phyloP scores from a whole-genome alignment of 2,329 filamentous ascomycete species.

The Clarireedia paspali region DNA sequence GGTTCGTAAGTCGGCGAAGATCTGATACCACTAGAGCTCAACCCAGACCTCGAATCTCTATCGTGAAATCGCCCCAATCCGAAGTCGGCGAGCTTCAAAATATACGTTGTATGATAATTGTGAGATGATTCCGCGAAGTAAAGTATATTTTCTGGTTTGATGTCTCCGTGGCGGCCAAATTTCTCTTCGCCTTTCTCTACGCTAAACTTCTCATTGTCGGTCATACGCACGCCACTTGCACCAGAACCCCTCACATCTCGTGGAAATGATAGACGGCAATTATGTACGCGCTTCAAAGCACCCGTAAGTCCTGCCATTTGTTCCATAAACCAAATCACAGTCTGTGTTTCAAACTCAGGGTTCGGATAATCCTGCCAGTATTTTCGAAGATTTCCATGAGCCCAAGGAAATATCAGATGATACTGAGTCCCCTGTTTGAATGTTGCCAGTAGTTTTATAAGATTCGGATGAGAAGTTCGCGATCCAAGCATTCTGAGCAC shows the following conservation, averaged over 20 bases:
- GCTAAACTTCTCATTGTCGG: constrained; percentile 2
- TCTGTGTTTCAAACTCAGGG: constrained; percentile 12
- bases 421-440: constrained; percentile 17
- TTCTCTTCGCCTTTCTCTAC: constrained; percentile 12
- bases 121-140: constrained; percentile 12
- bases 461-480: constrained; percentile 16
- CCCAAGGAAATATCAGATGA: constrained; percentile 28
- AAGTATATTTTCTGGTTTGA: constrained; percentile 22
- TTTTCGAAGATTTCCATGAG: constrained; percentile 19
- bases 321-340: constrained; percentile 22
- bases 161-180: constrained; percentile 26
- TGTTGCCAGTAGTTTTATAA: constrained; percentile 27
- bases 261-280: constrained; percentile 14
- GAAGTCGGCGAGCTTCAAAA: constrained; percentile 18
- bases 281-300: constrained; percentile 23
- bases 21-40: constrained; percentile 12
- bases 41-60: constrained; percentile 26
- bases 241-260: neutral
- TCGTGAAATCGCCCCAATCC: constrained; percentile 28
- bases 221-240: neutral
- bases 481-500: constrained; percentile 11
- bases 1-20: constrained; percentile 32
- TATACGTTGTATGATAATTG: constrained; percentile 24
- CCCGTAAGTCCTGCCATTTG: constrained; percentile 27
- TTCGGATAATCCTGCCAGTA: constrained; percentile 21